Percentiles rank a stretch among this genome's conserved stretches.
phyloP scores from a whole-genome alignment of 805 yeast genomes.

The Kurtzmaniella fragi region DNA sequence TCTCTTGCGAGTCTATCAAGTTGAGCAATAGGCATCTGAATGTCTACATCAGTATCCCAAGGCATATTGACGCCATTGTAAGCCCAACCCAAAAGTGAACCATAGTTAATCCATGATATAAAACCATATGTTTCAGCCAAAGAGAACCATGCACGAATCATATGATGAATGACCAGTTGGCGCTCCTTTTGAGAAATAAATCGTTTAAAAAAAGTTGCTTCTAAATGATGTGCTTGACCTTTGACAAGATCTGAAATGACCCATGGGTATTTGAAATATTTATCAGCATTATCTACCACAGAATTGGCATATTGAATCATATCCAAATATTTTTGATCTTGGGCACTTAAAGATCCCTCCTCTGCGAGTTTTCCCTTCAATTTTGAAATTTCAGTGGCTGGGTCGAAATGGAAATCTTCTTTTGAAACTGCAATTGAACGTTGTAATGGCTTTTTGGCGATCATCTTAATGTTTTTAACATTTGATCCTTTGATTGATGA shows the following conservation, averaged over 20 bases:
- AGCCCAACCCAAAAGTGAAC: slow-evolving; percentile 26
- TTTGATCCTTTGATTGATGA: background rate
- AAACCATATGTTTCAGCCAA: slow-evolving; percentile 27
- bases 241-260: slow-evolving; percentile 28
- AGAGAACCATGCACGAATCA: slow-evolving; percentile 33
- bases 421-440: slow-evolving; percentile 12
- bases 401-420: slow-evolving; percentile 27
- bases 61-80: slow-evolving; percentile 28
- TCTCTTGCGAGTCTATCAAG: slow-evolving; percentile 19
- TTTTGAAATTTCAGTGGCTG: slow-evolving; percentile 20
- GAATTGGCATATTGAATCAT: slow-evolving; percentile 23
- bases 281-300: slow-evolving; percentile 18
- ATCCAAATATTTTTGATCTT: slow-evolving; percentile 16
- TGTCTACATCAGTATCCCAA: slow-evolving; percentile 27
- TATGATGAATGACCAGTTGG: slow-evolving; percentile 32
- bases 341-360: background rate
- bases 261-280: slow-evolving; percentile 38
- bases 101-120: slow-evolving; percentile 25
- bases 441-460: slow-evolving; percentile 6
- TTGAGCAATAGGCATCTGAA: slow-evolving; percentile 22
- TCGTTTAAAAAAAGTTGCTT: slow-evolving; percentile 34
- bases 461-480: background rate
- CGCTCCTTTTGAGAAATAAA: slow-evolving; percentile 30
- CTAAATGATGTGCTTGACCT: slow-evolving; percentile 28
- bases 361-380: slow-evolving; percentile 14